These are phyloP conservation scores for Alternaria gaisen DNA, from an alignment of 2,329 filamentous ascomycete genomes.

Conservation along the genomic window DNA sequence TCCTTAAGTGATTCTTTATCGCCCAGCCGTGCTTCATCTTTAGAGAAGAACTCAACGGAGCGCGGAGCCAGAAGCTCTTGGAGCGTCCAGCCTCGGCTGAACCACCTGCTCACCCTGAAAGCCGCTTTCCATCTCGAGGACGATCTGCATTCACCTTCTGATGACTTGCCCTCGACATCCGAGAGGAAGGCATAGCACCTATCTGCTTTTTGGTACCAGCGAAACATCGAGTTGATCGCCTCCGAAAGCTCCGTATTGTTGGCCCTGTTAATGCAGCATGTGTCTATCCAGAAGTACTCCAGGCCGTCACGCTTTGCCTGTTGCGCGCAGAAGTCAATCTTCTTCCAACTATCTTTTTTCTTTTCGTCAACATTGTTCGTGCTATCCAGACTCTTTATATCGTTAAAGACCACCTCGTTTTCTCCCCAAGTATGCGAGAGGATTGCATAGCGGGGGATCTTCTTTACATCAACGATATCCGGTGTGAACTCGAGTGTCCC, in stretches of 20 bases:
- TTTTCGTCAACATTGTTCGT: not conserved
- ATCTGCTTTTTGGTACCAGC: conserved; percentile 22
- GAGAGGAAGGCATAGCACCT: conserved; percentile 33
- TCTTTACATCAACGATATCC: no score
- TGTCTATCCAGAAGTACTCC: not conserved
- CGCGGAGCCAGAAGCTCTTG: conserved; percentile 28
- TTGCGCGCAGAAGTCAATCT: conserved; percentile 26
- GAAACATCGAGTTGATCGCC: conserved; percentile 30
- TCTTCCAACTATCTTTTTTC: conserved; percentile 5
- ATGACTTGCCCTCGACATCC: conserved; percentile 9
- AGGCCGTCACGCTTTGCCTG: conserved; percentile 21
- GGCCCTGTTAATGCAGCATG: not conserved
- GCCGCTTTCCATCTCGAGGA: not conserved
- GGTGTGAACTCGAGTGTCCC: conserved; percentile 17
- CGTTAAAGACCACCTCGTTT: conserved; percentile 4
- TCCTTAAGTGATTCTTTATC: conserved; percentile 15
- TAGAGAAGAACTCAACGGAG: conserved; percentile 23
- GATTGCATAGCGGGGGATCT: conserved; percentile 17
- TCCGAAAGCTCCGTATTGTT: not conserved
- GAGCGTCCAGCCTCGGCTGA: conserved; percentile 29
- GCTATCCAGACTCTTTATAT: not conserved
- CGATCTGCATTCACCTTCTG: not conserved
- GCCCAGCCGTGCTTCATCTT: conserved; percentile 13
- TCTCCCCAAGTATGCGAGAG: conserved; percentile 10
- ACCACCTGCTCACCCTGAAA: conserved; percentile 25